These are phyloP conservation scores for Letharia columbiana DNA, from an alignment of 495 filamentous ascomycete genomes.

Conservation along the genomic window DNA sequence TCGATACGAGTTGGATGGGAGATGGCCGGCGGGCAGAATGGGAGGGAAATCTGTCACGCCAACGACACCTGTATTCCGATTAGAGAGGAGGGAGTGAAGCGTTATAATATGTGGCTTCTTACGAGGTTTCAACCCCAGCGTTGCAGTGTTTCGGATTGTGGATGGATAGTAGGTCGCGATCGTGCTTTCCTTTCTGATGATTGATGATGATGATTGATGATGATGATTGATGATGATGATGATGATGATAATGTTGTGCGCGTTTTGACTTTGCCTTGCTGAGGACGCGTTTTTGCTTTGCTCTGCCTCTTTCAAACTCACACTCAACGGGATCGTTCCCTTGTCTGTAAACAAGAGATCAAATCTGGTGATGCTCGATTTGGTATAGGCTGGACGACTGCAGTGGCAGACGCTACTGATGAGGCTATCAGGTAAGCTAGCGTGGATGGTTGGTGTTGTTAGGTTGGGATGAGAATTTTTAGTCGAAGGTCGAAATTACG, in stretches of 20 bases:
- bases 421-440: constrained; percentile 18
- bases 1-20: neutral
- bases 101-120: neutral
- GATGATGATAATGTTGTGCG: constrained; percentile 4
- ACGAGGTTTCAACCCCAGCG: neutral
- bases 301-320: constrained; percentile 4
- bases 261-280: neutral
- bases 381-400: constrained; percentile 14
- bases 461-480: constrained; percentile 11
- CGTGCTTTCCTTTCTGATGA: neutral
- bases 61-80: neutral
- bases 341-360: neutral
- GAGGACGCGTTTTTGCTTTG: constrained; percentile 1
- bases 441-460: constrained; percentile 16
- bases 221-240: neutral
- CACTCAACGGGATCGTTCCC: constrained; percentile 1
- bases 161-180: neutral
- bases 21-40: neutral
- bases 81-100: constrained; percentile 4
- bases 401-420: constrained; percentile 16
- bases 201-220: neutral
- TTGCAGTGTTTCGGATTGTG: constrained; percentile 4
- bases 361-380: constrained; percentile 17
- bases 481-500: constrained; percentile 6
- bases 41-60: neutral